These are phyloP conservation scores for Hirsutella thompsonii DNA, from an alignment of 2,329 filamentous ascomycete species.

Conservation along the genomic window DNA sequence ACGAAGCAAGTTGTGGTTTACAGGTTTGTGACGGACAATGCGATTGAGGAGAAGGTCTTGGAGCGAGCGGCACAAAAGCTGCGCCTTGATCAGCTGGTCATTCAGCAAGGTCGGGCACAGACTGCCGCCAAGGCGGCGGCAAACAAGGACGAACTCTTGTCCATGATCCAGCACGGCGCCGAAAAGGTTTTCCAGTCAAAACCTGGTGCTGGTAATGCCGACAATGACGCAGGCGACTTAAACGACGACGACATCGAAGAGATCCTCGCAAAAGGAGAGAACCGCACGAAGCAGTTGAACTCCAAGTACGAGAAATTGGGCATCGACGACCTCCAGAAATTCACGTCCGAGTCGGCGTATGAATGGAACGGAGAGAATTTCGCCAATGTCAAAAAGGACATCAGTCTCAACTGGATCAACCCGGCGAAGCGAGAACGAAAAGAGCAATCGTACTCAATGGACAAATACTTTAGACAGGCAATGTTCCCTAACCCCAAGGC, in stretches of 20 bases:
- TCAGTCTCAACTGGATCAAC: constrained; percentile 94
- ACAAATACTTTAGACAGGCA: constrained; percentile 93
- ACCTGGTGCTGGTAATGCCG: constrained; percentile 47
- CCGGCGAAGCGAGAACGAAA: constrained; percentile 97
- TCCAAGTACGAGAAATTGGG: constrained; percentile 94
- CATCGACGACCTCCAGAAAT: constrained; percentile 94
- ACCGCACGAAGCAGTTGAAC: constrained; percentile 79
- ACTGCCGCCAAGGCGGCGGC: constrained; percentile 81
- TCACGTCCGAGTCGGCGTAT: constrained; percentile 92
- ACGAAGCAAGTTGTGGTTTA: constrained; percentile 97
- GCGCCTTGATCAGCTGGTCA: constrained; percentile 90
- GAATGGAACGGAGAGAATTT: constrained; percentile 99
- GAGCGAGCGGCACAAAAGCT: constrained; percentile 95
- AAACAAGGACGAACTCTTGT: constrained; percentile 90
- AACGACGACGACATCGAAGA: constrained; percentile 82
- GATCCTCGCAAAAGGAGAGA: constrained; percentile 76
- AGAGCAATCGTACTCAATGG: constrained; percentile 95
- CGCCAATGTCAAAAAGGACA: constrained; percentile 79
- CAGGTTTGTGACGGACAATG: constrained; percentile 93
- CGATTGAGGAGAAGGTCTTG: constrained; percentile 95
- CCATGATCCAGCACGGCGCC: constrained; percentile 98
- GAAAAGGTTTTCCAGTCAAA: constrained; percentile 79
- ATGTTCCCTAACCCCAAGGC: constrained; percentile 70
- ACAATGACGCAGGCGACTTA: constrained; percentile 48
- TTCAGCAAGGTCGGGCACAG: constrained; percentile 92